These are phyloP conservation scores for Diplodia scrobiculata DNA, from an alignment of 2,329 filamentous ascomycete species.

Conservation along the genomic window DNA sequence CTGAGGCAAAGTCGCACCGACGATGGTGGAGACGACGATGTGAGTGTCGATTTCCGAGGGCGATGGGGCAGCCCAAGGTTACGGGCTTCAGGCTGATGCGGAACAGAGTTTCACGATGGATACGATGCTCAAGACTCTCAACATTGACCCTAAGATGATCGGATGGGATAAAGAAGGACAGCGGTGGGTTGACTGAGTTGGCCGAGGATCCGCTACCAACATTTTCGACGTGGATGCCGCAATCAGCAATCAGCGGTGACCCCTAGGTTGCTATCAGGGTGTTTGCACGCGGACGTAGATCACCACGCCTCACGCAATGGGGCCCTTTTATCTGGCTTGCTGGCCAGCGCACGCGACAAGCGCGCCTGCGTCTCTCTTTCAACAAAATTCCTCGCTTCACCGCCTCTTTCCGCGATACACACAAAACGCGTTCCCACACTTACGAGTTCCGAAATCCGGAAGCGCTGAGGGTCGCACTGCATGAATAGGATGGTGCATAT, in stretches of 20 bases:
- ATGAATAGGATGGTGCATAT: slow-evolving; percentile 25
- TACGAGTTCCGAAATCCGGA: slow-evolving; percentile 15
- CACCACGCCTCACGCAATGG: slow-evolving; percentile 12
- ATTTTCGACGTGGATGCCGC: slow-evolving; percentile 11
- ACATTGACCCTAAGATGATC: slow-evolving; percentile 64
- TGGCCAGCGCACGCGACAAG: slow-evolving; percentile 24
- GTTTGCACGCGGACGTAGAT: slow-evolving; percentile 23
- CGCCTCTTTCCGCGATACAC: slow-evolving; percentile 13
- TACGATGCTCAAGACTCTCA: slow-evolving; percentile 67
- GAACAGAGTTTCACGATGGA: slow-evolving; percentile 66
- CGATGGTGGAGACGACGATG: slow-evolving; percentile 46
- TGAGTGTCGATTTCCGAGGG: slow-evolving; percentile 35
- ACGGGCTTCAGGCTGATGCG: not conserved
- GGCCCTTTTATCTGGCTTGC: slow-evolving; percentile 14
- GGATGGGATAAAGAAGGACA: slow-evolving; percentile 62
- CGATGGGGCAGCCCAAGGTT: not conserved
- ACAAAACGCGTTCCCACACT: slow-evolving; percentile 10
- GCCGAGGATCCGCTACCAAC: slow-evolving; percentile 22
- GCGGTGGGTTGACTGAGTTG: slow-evolving; percentile 58
- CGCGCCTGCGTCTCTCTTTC: not conserved
- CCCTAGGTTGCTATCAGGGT: slow-evolving; percentile 16
- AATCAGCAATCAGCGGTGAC: slow-evolving; percentile 25
- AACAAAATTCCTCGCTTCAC: slow-evolving; percentile 17
- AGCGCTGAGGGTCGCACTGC: slow-evolving; percentile 24
- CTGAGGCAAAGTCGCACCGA: slow-evolving; percentile 39